Evolutionary conservation across 2,329 filamentous ascomycete genomes (phyloP).

Genomic region (Fusarium phyllophilum): DNA sequence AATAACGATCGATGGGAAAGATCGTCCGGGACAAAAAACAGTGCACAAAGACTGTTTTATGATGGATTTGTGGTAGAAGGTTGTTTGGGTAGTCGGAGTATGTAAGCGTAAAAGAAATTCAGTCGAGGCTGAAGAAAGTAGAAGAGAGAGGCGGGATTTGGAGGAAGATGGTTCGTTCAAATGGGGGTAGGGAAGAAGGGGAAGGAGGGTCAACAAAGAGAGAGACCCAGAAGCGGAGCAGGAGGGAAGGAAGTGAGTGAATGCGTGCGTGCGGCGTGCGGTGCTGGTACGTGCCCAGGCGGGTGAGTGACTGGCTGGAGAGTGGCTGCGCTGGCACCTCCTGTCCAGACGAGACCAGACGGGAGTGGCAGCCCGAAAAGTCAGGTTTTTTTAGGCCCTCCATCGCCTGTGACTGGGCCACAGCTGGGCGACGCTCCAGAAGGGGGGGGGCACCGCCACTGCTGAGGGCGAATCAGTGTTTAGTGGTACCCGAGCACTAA

Average conservation of each 20-base stretch:
- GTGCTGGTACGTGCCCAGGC: background rate
- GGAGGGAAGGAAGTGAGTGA: conserved; percentile 33
- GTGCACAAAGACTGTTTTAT: conserved; percentile 13
- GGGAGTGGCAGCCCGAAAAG: conserved; percentile 46
- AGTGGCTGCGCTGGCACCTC: conserved; percentile 34
- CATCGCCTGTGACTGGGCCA: conserved; percentile 29
- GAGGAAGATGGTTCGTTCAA: conserved; percentile 42
- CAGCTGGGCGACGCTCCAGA: conserved; percentile 18
- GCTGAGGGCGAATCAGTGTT: conserved; percentile 29
- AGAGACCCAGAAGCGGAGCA: conserved; percentile 28
- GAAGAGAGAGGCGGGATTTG: conserved; percentile 45
- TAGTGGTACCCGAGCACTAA: conserved; percentile 43
- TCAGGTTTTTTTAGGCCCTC: conserved; percentile 44
- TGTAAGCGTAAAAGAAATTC: conserved; percentile 37
- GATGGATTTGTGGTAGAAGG: background rate
- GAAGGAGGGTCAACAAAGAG: conserved; percentile 42
- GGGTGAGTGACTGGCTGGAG: conserved; percentile 1
- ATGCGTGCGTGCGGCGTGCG: conserved; percentile 7
- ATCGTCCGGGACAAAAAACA: conserved; percentile 34
- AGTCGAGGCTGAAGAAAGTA: conserved; percentile 43
- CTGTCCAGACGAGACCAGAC: background rate
- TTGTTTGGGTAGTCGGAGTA: conserved; percentile 21
- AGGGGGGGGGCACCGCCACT: conserved; percentile 43
- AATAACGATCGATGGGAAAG: conserved; percentile 32
- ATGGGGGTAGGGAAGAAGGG: conserved; percentile 42